phyloP scores from a whole-genome alignment of 495 filamentous ascomycete species.

The Articulospora tetracladia region DNA sequence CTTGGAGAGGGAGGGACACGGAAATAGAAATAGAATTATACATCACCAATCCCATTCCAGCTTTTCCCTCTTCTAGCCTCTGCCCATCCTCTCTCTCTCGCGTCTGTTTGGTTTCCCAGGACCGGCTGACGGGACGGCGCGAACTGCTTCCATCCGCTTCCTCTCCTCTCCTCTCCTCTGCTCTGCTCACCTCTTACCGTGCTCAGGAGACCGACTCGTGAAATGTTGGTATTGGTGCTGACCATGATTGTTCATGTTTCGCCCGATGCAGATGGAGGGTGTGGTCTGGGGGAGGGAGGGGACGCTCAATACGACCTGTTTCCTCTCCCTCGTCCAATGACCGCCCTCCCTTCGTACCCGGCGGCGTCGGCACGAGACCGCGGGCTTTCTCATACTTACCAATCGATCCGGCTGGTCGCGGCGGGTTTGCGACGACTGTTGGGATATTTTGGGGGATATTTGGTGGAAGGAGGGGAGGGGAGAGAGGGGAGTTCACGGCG shows the following conservation, averaged over 20 bases:
- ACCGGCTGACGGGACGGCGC: slow-evolving; percentile 4
- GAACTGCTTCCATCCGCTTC: slow-evolving; percentile 3
- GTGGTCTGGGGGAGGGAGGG: neutral
- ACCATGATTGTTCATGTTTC: neutral
- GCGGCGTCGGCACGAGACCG: neutral
- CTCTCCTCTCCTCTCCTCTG: neutral
- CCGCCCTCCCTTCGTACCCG: neutral
- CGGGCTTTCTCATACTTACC: neutral
- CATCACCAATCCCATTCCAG: neutral
- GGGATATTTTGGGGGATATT: too few species aligned
- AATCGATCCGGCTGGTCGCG: neutral
- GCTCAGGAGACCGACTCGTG: neutral
- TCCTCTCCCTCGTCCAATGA: neutral
- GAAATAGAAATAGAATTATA: neutral
- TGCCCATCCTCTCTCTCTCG: neutral
- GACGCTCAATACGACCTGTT: neutral
- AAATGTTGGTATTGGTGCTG: too few species aligned
- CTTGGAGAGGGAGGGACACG: neutral
- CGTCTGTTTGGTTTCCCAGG: neutral
- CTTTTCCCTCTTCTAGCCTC: neutral
- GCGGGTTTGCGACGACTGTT: neutral
- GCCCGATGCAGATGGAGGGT: neutral
- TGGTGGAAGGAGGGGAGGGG: neutral
- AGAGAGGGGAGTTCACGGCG: neutral
- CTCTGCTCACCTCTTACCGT: neutral